Evolutionary conservation across 345 rosid species (phyloP).

Genomic region (Schrenkiella parvula): DNA sequence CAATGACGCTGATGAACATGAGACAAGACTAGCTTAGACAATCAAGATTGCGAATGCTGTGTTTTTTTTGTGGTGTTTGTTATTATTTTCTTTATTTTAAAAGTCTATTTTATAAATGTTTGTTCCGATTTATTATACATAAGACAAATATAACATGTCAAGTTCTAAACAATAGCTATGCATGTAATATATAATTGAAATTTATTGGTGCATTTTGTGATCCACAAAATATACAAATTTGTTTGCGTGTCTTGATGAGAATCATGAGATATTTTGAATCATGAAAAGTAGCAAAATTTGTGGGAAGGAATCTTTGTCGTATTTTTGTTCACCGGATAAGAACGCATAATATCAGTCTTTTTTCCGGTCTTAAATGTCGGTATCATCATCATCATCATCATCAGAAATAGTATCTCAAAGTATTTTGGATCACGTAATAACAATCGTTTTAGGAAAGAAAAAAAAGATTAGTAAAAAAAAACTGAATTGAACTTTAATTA

Average conservation of each 20-base stretch:
- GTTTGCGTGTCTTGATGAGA: slow-evolving; percentile 9
- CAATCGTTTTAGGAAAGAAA: neutral
- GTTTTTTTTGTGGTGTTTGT: neutral
- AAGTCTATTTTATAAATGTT: neutral
- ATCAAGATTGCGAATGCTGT: neutral
- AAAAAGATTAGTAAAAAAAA: neutral
- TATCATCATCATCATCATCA: neutral
- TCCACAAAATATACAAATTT: neutral
- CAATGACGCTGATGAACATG: neutral
- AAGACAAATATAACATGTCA: no score
- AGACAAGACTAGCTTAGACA: neutral
- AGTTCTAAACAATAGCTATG: no score
- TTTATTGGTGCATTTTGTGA: no score
- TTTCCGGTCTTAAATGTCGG: neutral
- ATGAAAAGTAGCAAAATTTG: slow-evolving; percentile 10
- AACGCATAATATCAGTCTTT: neutral
- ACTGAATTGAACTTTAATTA: neutral
- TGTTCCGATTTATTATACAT: neutral
- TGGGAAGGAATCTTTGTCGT: slow-evolving; percentile 14
- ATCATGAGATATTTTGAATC: slow-evolving; percentile 9
- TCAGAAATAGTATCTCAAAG: no score
- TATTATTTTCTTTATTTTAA: neutral
- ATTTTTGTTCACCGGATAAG: slow-evolving; percentile 21
- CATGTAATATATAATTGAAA: no score
- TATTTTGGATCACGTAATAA: neutral